Evolutionary conservation across 1,284 basidiomycete genomes (phyloP), one percentile per base, ranked within the genome.

Genomic region (Leccinum subrobustum): DNA sequence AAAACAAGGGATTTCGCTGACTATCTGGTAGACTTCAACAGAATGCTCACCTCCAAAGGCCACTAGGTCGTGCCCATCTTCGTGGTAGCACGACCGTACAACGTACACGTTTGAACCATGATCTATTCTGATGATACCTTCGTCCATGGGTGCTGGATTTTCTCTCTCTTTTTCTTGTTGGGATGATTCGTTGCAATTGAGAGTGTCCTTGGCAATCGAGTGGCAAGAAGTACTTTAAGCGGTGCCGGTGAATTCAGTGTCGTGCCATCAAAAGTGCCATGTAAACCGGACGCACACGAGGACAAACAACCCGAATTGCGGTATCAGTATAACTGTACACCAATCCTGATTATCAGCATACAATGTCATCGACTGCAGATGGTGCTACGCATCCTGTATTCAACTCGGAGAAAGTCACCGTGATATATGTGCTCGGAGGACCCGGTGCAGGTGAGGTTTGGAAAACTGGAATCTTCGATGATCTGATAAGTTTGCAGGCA

Each of bases 351-450:
- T 14, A 47, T 60, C 52, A 60, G 12, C 57, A 52, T 9, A 53
- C 20, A 25, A 72, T 73, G 72, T 54, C 54, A 50, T 57, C 70
- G 18, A 42, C 25, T 6, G 23, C 53, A 9, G 59, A 59, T 52
- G 58, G 54, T 23, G 44, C 47, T 44, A 23, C 47, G 35, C 64
- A 68, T 9, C 79, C 86, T 14, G 82, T 80, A 11, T 98, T 98
- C 70, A 86, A 94, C 73, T 75, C 79, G 50, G 75, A 76, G 57
- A 88, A 95, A 65, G 89, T 98, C 66, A 90, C 86, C 25, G 95
- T 99, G 63, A 83, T 99, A 68, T 99, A 95, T 71, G 96, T 99
- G 18, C 89, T 99, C 23, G 97, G 97, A 47, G 97, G 97, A 1
- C 97, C 97, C 23, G 97, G 97, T 59, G 95, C 95, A 67, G 95